Base-by-base conservation (phyloP, 108 stramenopile genomes). In the Stephanodiscus minutulus region DNA sequence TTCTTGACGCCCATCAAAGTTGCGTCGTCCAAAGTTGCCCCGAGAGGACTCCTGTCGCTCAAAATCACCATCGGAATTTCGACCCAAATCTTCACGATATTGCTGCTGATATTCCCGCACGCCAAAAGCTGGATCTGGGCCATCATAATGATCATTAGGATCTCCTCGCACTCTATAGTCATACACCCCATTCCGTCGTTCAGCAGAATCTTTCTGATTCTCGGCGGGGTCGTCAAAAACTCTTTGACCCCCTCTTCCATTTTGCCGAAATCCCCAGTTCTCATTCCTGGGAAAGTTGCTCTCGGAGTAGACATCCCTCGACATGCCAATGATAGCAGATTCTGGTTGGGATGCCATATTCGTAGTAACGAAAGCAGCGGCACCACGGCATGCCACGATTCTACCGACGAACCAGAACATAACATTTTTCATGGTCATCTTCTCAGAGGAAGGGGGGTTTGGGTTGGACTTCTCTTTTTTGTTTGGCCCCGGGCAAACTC, bases 21-120 rank as follows among this genome's bases (percentile, higher is more conserved):
- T 31, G 29, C 29, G 27, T 28, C 3, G 12, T 27, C 29, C 11
- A 28, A 27, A 27, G 43, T 44, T 15, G 13, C 43, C 43, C 15
- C 39, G 39, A 39, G 39, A 8, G 1, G 55, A 28, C n/a, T 17
- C 55, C 22, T 24, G 55, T 13, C 55, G 55, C 55, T 56, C 25
- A 56, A 29, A 56, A 31, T 56, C 55, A 13, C 13, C 55, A 56
- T 28, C 27, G 31, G 2, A 25, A 56, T 1, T 12, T 56, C 17
- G 55, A 56, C 10, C 55, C 11, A 27, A 28, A 27, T 56, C 28
- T 28, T 56, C 8, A 10, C 55, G 24, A 56, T 56, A 56, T 29
- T 56, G 27, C 29, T 56, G 55, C 55, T 56, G 55, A 56, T 27
- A 56, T 28, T 25, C 13, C 28, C 27, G 27, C 25, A 29, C 27